Conservation (phyloP, 495 filamentous ascomycete species). For the Tuber umbilicatum region DNA sequence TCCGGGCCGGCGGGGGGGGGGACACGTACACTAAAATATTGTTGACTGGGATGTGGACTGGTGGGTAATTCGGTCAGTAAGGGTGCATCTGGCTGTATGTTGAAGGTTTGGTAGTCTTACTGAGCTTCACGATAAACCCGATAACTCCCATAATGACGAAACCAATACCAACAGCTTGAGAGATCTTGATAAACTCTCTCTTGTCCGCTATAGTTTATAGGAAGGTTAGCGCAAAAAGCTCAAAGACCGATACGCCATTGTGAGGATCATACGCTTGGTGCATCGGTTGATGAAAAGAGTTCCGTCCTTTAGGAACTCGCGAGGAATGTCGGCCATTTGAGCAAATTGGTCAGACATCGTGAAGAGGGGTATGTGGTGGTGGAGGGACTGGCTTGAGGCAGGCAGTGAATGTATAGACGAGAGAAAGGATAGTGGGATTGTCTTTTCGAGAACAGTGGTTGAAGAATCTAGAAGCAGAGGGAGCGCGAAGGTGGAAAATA, state of each 20-base stretch:
- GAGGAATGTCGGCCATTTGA: conserved; percentile 72
- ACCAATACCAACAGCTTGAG: conserved; percentile 87
- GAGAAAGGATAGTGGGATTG: conserved; percentile 18
- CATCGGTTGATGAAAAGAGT: conserved; percentile 75
- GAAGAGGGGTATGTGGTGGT: conserved; percentile 6
- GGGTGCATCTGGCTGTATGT: conserved; percentile 13
- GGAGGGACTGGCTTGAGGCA: conserved; percentile 16
- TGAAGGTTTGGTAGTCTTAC: conserved; percentile 48
- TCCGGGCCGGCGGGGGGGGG: not conserved
- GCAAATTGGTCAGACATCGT: conserved; percentile 70
- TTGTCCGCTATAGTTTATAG: conserved; percentile 55
- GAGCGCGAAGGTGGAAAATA: conserved; percentile 30
- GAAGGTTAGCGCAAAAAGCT: conserved; percentile 21
- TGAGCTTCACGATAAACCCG: conserved; percentile 91
- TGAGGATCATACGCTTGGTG: conserved; percentile 62
- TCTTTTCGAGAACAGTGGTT: conserved; percentile 12
- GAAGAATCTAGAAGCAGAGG: conserved; percentile 15
- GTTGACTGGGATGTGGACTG: conserved; percentile 78
- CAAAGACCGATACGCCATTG: not conserved
- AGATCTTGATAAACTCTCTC: conserved; percentile 88
- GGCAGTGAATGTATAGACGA: conserved; percentile 13
- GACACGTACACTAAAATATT: conserved; percentile 61
- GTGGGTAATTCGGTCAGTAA: conserved; percentile 6
- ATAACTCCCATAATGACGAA: conserved; percentile 82
- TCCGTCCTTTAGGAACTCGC: conserved; percentile 75